Evolutionary conservation across 345 rosid species (phyloP), one percentile per base, ranked within the genome.

Genomic region (Erysimum cheiranthoides): DNA sequence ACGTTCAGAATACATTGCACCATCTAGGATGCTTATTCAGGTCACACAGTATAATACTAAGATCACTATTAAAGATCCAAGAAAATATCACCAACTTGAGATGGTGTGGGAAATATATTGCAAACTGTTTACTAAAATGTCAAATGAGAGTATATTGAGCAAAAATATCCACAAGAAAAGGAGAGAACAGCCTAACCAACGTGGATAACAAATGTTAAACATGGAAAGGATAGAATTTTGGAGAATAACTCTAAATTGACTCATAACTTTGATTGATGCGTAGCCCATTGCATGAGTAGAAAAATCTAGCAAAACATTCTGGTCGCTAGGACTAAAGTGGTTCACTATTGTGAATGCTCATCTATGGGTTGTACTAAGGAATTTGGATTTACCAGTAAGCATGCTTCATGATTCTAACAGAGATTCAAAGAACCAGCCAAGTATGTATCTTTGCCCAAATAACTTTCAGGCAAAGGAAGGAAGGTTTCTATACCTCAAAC

Each of bases 401-500:
- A 7, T 18, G 32, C 34, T 16, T 62, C 64, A 52, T 53, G 60
- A 18, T 66, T 46, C 14, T 32, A 30, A 30, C 35, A 76, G 53
- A 39, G 12, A 61, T 40, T 51, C 43, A 68, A 68, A 42, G 63
- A 61, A 28, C 9, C n/a, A 61, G 43, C 38, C 40, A 27, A 18
- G 13, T 40, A 13, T 31, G 63, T 49, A 50, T 53, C 47, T n/a
- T 53, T 38, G 28, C 17, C 10, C 10, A 73, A 45, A 54, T 64
- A 77, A 38, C 70, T 43, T 42, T 58, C 65, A 71, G 65, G 46
- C 8, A 78, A 35, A 68, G 31, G 47, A 38, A 70, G 14, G 42
- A 75, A 68, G 83, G 77, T 61, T 60, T 53, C 51, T 78, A 53
- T 83, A 93, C 97, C 86, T 91, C 93, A 78, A 91, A 94, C 98